Evolutionary conservation across 2,329 filamentous ascomycete species (phyloP).

Genomic region (Aspergillus quadrilineatus): DNA sequence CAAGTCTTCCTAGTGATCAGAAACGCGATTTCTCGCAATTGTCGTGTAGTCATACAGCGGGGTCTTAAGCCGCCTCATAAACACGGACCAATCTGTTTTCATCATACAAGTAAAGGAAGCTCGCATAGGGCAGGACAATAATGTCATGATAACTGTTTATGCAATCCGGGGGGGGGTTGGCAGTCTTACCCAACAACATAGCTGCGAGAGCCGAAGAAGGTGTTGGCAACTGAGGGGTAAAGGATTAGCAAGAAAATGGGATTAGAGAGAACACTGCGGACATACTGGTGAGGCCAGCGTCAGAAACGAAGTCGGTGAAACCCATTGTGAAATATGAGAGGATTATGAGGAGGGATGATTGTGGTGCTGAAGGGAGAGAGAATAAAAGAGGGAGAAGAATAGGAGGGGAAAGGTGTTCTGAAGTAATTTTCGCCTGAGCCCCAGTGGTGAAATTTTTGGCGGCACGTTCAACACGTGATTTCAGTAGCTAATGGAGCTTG

Average conservation of each 20-base stretch:
- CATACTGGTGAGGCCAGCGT: conserved; percentile 61
- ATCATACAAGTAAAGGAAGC: conserved; percentile 57
- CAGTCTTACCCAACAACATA: conserved; percentile 76
- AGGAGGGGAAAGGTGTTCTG: conserved; percentile 33
- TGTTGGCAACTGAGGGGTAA: conserved; percentile 44
- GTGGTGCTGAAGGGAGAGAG: conserved; percentile 17
- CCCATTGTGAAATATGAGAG: conserved; percentile 53
- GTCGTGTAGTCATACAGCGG: conserved; percentile 74
- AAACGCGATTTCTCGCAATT: conserved; percentile 73
- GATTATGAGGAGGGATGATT: conserved; percentile 21
- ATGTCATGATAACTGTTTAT: conserved; percentile 25
- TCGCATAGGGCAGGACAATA: conserved; percentile 12
- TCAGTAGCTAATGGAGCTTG: conserved; percentile 28
- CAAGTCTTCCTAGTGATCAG: conserved; percentile 54
- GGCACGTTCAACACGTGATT: conserved; percentile 33
- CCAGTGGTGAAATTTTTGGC: conserved; percentile 24
- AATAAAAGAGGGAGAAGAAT: conserved; percentile 29
- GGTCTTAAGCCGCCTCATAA: conserved; percentile 92
- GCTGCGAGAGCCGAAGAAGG: conserved; percentile 60
- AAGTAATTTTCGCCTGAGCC: conserved; percentile 27
- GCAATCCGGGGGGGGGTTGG: conserved; percentile 17
- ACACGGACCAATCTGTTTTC: conserved; percentile 91
- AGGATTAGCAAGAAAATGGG: conserved; percentile 31
- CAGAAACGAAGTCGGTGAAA: conserved; percentile 65
- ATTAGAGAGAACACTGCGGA: conserved; percentile 28